Percentiles rank a stretch among this genome's conserved stretches.
Evolutionary conservation across 768 basidiomycete genomes (phyloP).

Genomic region (Hygrophoropsis aurantiaca): DNA sequence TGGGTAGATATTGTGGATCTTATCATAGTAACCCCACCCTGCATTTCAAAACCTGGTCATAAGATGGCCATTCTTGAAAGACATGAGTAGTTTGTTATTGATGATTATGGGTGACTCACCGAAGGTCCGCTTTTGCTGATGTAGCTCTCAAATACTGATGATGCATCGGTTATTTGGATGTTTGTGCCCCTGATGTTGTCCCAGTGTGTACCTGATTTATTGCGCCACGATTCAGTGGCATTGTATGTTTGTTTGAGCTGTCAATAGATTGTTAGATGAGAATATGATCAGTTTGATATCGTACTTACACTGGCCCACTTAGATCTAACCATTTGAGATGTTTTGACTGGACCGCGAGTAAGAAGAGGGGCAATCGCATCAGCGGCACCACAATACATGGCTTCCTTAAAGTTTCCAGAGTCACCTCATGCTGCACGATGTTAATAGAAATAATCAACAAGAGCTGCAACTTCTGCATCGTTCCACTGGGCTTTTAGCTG

Average conservation of each 20-base stretch:
- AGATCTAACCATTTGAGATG: not conserved
- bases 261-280: not conserved
- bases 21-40: not conserved
- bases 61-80: not conserved
- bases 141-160: not conserved
- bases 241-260: not conserved
- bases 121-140: not conserved
- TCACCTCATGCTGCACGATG: not conserved
- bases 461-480: not conserved
- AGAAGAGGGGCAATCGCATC: not conserved
- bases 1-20: not conserved
- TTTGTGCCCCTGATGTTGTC: not conserved
- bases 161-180: not conserved
- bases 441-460: conserved; percentile 2
- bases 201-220: conserved; percentile 1
- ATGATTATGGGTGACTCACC: too few relatives aligned
- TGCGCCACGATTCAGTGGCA: not conserved
- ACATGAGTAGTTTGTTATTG: too few relatives aligned
- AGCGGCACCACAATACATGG: not conserved
- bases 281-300: not conserved
- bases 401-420: not conserved
- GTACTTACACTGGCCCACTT: not conserved
- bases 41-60: not conserved
- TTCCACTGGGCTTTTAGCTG: not conserved
- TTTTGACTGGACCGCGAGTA: not conserved